These are phyloP conservation scores for Fusarium bactridioides DNA, from an alignment of 2,329 filamentous ascomycete species.

Conservation along the genomic window DNA sequence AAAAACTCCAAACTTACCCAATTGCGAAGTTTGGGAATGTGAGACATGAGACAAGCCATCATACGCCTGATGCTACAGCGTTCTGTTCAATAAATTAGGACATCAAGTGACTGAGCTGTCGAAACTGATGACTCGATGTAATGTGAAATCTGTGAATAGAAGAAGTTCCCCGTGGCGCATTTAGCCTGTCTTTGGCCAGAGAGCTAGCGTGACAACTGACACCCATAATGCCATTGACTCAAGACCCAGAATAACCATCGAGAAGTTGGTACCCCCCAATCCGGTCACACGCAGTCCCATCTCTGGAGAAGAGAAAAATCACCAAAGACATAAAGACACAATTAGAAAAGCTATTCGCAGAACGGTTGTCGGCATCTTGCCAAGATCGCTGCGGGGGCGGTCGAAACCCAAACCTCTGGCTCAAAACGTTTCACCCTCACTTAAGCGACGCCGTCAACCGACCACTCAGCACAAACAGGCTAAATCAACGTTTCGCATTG, in stretches of 20 bases:
- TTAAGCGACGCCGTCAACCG: neutral
- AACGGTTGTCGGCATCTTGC: neutral
- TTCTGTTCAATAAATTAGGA: rapidly evolving
- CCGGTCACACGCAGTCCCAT: rapidly evolving
- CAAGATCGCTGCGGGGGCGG: neutral
- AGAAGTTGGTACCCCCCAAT: rapidly evolving
- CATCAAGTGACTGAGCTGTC: neutral
- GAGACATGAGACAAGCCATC: neutral
- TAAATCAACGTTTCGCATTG: neutral
- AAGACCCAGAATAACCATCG: too few species aligned
- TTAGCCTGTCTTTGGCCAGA: rapidly evolving
- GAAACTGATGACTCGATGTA: neutral
- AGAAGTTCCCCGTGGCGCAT: too few species aligned
- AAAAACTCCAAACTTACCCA: rapidly evolving
- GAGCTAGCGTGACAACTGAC: neutral
- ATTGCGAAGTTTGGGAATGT: rapidly evolving
- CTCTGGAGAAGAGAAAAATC: rapidly evolving
- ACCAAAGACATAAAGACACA: rapidly evolving
- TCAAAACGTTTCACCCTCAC: neutral
- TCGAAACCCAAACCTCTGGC: neutral
- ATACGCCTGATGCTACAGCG: neutral
- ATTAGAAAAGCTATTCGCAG: neutral
- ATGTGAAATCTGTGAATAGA: neutral
- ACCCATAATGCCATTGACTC: neutral
- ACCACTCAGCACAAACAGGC: neutral